A percentile compares a stretch with the other conserved stretches of the same genome.
These are phyloP conservation scores for Brassica balearica DNA, from an alignment of 441 rosid genomes.

Conservation along the genomic window DNA sequence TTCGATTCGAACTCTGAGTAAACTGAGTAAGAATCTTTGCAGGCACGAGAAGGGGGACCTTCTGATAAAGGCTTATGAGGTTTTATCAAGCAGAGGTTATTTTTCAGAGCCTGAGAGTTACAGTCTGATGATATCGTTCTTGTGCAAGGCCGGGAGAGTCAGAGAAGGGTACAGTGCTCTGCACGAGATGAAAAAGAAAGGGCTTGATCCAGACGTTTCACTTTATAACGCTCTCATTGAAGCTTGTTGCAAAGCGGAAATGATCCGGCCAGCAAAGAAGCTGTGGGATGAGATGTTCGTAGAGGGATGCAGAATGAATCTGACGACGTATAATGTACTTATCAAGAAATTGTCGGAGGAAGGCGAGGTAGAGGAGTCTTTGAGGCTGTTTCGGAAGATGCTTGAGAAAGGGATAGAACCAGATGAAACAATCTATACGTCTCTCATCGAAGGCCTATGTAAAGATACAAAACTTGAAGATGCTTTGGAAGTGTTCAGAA, in stretches of 20 bases:
- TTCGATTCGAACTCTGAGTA: conserved; percentile 61
- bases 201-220: conserved; percentile 62
- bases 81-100: conserved; percentile 59
- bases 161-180: conserved; percentile 81
- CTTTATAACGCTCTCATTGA: conserved; percentile 77
- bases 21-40: conserved; percentile 72
- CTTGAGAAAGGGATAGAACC: conserved; percentile 68
- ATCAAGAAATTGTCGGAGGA: conserved; percentile 69
- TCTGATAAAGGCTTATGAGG: conserved; percentile 55
- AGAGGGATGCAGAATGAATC: conserved; percentile 69
- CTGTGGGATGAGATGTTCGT: conserved; percentile 98
- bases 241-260: conserved; percentile 81
- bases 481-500: conserved; percentile 60
- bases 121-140: conserved; percentile 62
- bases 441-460: conserved; percentile 69
- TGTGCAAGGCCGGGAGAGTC: conserved; percentile 74
- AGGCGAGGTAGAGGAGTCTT: conserved; percentile 72
- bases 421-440: conserved; percentile 60
- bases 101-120: conserved; percentile 65
- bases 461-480: conserved; percentile 62
- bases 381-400: conserved; percentile 73
- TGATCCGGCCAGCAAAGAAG: conserved; percentile 88
- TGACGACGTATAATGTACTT: conserved; percentile 68
- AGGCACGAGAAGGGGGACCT: conserved; percentile 61
- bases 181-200: conserved; percentile 85